A percentile compares a stretch with the other conserved stretches of the same genome.
phyloP scores from a whole-genome alignment of 1,284 basidiomycete species.

The Volvariella surrecta region DNA sequence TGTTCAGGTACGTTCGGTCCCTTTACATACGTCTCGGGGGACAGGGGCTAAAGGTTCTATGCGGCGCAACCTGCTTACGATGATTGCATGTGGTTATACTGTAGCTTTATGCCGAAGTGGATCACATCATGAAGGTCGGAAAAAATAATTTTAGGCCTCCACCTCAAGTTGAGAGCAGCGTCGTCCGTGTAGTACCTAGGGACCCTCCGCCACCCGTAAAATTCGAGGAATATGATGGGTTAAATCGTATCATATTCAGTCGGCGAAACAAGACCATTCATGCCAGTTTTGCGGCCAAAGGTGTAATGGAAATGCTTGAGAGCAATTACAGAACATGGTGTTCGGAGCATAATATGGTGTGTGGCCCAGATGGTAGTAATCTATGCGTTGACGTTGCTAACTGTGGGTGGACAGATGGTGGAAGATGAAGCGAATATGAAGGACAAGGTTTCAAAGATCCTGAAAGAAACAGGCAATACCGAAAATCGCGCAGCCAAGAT shows the following conservation, averaged over 20 bases:
- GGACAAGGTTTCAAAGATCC: conserved; percentile 67
- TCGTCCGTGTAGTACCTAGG: conserved; percentile 85
- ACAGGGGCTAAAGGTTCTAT: not conserved
- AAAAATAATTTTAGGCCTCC: conserved; percentile 97
- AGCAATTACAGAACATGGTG: conserved; percentile 95
- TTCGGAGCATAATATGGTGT: conserved; percentile 69
- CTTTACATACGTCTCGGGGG: not conserved
- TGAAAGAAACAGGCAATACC: conserved; percentile 57
- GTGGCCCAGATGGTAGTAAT: no score
- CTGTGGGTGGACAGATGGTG: conserved; percentile 42
- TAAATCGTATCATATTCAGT: conserved; percentile 84
- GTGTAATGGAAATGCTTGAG: conserved; percentile 92
- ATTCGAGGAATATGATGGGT: conserved; percentile 97
- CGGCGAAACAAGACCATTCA: conserved; percentile 88
- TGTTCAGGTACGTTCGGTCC: conserved; percentile 65
- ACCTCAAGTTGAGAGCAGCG: conserved; percentile 90
- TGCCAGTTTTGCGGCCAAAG: conserved; percentile 87
- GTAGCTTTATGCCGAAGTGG: conserved; percentile 63
- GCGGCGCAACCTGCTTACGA: conserved; percentile 1
- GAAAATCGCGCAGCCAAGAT: conserved; percentile 77
- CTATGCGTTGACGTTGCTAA: conserved; percentile 6
- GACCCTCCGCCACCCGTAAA: conserved; percentile 94
- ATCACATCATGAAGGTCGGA: conserved; percentile 94
- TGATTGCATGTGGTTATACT: not conserved
- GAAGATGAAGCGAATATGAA: conserved; percentile 70